phyloP scores from a whole-genome alignment of 306 rosid genomes.

The Cicer cuneatum region DNA sequence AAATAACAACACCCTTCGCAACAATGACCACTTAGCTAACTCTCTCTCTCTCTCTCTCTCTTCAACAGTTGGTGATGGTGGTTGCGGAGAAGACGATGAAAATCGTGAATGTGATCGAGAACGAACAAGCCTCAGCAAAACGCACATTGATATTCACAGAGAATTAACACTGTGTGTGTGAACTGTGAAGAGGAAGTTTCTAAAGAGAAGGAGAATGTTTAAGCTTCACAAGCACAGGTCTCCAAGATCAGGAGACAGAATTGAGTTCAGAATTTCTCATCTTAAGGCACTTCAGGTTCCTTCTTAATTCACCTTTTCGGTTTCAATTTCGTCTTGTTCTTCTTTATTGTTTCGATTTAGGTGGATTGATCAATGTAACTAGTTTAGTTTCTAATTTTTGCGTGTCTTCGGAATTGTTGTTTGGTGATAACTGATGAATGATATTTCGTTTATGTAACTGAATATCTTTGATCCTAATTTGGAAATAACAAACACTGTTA shows the following conservation, averaged over 20 bases:
- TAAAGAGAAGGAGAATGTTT: slow-evolving; percentile 60
- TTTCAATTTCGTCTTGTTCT: background rate
- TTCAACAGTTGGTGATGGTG: slow-evolving; percentile 63
- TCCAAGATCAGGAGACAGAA: slow-evolving; percentile 59
- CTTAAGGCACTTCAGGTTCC: slow-evolving; percentile 62
- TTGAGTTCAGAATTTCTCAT: slow-evolving; percentile 68
- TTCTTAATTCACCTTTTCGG: too few relatives aligned
- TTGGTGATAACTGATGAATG: background rate
- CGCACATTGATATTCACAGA: background rate
- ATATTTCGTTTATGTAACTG: slow-evolving; percentile 7
- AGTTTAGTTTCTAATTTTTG: background rate
- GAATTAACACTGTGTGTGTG: background rate
- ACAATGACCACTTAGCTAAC: slow-evolving; percentile 87
- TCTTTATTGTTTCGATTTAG: background rate
- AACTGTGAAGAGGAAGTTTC: slow-evolving; percentile 1
- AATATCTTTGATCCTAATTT: slow-evolving; percentile 10
- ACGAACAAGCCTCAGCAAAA: background rate
- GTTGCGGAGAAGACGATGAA: slow-evolving; percentile 51
- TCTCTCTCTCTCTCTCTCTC: slow-evolving; percentile 50
- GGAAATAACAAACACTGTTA: background rate
- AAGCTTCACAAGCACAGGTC: slow-evolving; percentile 69
- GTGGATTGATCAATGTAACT: slow-evolving; percentile 1
- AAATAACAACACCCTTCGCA: slow-evolving; percentile 59
- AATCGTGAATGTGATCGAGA: slow-evolving; percentile 41
- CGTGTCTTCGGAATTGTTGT: slow-evolving; percentile 35